These are phyloP conservation scores for Salvia miltiorrhiza DNA, from an alignment of 257 asterid species.

Conservation along the genomic window DNA sequence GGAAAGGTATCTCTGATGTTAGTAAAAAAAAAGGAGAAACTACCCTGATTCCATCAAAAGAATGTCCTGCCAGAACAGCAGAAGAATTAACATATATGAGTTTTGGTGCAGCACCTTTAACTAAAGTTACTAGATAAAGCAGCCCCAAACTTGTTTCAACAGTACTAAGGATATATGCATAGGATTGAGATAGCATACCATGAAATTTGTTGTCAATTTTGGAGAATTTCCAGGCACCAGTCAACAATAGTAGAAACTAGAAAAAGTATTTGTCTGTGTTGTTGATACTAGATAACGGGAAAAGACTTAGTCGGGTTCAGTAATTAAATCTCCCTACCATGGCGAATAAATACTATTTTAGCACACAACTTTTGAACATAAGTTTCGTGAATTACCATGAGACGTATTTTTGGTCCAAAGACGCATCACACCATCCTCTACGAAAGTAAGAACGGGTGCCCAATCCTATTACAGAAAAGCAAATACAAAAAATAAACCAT, in stretches of 20 bases:
- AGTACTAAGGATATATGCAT: background rate
- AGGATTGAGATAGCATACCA: background rate
- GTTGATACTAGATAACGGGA: background rate
- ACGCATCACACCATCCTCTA: conserved; percentile 49
- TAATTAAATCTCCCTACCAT: conserved; percentile 10
- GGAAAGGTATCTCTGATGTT: too few relatives aligned
- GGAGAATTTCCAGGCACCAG: conserved; percentile 8
- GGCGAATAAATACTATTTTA: background rate
- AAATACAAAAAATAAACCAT: conserved; percentile 15
- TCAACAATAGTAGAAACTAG: conserved; percentile 4
- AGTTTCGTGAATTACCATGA: conserved; percentile 45
- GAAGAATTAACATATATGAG: background rate
- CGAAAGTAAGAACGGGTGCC: conserved; percentile 59
- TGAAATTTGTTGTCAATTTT: background rate
- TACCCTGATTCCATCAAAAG: too few relatives aligned
- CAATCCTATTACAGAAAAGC: conserved; percentile 64
- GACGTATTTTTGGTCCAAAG: conserved; percentile 57
- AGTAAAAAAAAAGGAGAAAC: too few relatives aligned
- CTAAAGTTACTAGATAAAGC: background rate
- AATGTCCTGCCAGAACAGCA: too few relatives aligned
- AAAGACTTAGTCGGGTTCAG: background rate
- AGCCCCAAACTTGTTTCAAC: conserved; percentile 4
- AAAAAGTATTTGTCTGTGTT: background rate
- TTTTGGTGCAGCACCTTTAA: background rate
- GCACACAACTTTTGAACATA: background rate